phyloP scores from a whole-genome alignment of 2,329 filamentous ascomycete genomes.

The Ascosphaera acerosa region DNA sequence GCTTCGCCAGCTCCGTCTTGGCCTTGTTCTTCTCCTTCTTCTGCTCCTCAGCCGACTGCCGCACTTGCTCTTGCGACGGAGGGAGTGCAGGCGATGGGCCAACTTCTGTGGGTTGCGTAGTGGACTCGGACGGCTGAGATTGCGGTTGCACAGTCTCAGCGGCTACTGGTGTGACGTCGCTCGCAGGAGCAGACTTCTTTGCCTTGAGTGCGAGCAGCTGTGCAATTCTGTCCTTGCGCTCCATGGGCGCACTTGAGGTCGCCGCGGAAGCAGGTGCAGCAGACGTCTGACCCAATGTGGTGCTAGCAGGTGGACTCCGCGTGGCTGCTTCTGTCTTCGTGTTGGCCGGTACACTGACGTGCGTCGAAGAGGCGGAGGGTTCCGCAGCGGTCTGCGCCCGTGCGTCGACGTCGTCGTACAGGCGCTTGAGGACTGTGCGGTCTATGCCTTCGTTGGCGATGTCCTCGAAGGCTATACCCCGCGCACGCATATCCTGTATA shows the following conservation, averaged over 20 bases:
- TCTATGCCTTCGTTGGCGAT: conserved; percentile 52
- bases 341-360: not conserved
- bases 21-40: conserved; percentile 28
- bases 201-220: conserved; percentile 48
- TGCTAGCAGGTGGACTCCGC: too few species aligned
- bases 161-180: too few species aligned
- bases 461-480: conserved; percentile 48
- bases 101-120: too few species aligned
- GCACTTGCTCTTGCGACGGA: too few species aligned
- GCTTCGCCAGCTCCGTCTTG: conserved; percentile 49
- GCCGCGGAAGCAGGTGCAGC: conserved; percentile 2
- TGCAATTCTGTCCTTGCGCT: conserved; percentile 53
- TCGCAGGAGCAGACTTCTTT: conserved; percentile 22
- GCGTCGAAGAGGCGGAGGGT: conserved; percentile 6
- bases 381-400: conserved; percentile 11
- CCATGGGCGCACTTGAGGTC: conserved; percentile 23
- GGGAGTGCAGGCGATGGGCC: too few species aligned
- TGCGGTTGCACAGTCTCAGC: too few species aligned
- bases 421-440: conserved; percentile 29
- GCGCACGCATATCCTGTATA: conserved; percentile 32
- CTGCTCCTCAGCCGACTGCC: not conserved
- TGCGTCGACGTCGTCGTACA: conserved; percentile 46
- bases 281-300: not conserved
- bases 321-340: conserved; percentile 2
- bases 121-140: too few species aligned